These are phyloP conservation scores for Dictyostelium capitatum DNA, from an alignment of 78 protist genomes.

Conservation along the genomic window DNA sequence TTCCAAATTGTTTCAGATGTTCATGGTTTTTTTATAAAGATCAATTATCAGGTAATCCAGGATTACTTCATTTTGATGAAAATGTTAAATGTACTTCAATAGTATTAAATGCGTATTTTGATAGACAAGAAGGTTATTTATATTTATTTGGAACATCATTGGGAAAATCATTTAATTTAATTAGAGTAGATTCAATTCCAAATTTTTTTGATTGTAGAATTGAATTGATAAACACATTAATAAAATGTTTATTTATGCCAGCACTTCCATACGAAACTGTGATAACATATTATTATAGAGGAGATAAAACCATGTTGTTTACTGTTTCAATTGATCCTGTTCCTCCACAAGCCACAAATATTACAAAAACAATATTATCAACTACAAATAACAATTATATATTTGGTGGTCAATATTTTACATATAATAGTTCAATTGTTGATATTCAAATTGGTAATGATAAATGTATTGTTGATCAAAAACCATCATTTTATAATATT, in stretches of 20 bases:
- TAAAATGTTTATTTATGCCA: background rate
- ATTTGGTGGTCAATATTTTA: background rate
- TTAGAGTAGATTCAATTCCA: background rate
- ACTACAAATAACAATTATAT: background rate
- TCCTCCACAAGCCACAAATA: background rate
- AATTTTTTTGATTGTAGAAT: background rate
- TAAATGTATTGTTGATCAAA: background rate
- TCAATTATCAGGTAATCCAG: background rate
- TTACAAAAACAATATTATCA: background rate
- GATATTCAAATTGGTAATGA: background rate
- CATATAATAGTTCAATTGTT: background rate
- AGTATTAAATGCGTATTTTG: background rate
- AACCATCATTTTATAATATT: background rate
- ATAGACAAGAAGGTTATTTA: background rate
- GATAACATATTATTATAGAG: background rate
- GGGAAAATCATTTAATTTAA: background rate
- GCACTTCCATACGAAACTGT: background rate
- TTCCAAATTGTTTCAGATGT: conserved; percentile 8
- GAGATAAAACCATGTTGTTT: background rate
- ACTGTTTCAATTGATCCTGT: background rate
- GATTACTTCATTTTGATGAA: background rate
- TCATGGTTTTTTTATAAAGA: background rate
- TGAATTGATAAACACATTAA: background rate
- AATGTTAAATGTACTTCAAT: background rate
- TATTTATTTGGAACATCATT: background rate